Conservation (phyloP, 345 rosid genomes). For the Camelina sativa region DNA sequence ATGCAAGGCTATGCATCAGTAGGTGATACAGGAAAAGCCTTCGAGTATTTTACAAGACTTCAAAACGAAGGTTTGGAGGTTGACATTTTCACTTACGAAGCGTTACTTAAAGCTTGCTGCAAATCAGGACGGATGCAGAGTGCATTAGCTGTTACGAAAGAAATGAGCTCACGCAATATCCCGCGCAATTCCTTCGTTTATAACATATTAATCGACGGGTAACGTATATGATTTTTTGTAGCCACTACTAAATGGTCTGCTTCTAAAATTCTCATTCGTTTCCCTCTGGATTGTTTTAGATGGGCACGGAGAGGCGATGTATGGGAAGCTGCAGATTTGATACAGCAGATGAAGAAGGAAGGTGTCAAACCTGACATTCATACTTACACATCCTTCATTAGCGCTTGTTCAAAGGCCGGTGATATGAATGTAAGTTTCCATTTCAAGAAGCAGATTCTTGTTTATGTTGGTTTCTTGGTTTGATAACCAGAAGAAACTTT, state of each 20-base stretch:
- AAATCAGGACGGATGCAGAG: constrained; percentile 99
- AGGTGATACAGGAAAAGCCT: constrained; percentile 95
- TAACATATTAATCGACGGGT: constrained; percentile 97
- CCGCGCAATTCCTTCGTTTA: constrained; percentile 80
- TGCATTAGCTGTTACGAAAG: constrained; percentile 94
- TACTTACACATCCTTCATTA: constrained; percentile 90
- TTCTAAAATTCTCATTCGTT: not conserved
- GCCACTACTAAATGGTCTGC: constrained; percentile 4
- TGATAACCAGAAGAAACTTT: not conserved
- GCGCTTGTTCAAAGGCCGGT: constrained; percentile 96
- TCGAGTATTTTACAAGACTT: constrained; percentile 77
- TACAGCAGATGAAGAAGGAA: constrained; percentile 91
- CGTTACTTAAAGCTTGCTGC: constrained; percentile 96
- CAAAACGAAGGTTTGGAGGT: constrained; percentile 85
- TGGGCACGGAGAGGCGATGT: constrained; percentile 99
- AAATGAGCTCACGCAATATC: constrained; percentile 80
- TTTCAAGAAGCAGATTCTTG: not conserved
- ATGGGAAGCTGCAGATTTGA: constrained; percentile 96
- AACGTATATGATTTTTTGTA: constrained; percentile 8
- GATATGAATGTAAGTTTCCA: constrained; percentile 75
- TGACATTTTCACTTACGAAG: constrained; percentile 87
- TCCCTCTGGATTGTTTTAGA: constrained; percentile 47
- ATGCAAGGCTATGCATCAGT: constrained; percentile 97
- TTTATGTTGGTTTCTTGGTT: not conserved
- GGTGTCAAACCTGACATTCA: constrained; percentile 90